phyloP scores from a whole-genome alignment of 306 rosid species.

The Corylus americana region DNA sequence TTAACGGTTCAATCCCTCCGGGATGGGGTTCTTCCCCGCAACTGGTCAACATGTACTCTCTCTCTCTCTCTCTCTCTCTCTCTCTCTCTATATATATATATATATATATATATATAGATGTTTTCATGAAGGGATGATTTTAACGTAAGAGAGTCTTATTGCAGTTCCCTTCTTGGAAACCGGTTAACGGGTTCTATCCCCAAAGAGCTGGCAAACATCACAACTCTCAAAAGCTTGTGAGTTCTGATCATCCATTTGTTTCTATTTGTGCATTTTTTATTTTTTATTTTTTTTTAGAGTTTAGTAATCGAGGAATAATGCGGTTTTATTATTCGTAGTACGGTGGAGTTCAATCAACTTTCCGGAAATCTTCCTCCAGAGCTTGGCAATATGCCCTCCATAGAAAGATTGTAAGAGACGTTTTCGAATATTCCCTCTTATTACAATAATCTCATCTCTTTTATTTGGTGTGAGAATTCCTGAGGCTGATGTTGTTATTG shows the following conservation, averaged over 20 bases:
- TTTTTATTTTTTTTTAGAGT: not conserved
- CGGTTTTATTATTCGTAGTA: constrained; percentile 40
- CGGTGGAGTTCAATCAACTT: constrained; percentile 55
- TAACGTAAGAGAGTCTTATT: not conserved
- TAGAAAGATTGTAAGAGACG: constrained; percentile 63
- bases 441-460: not conserved
- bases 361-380: constrained; percentile 63
- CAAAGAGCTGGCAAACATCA: constrained; percentile 58
- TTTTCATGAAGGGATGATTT: not conserved
- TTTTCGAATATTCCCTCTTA: not conserved
- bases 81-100: no score
- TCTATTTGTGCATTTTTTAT: not conserved
- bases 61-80: no score
- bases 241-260: constrained; percentile 22
- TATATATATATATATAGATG: no score
- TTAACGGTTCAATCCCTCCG: constrained; percentile 39
- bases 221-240: constrained; percentile 64
- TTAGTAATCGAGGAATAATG: not conserved
- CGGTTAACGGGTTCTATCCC: constrained; percentile 72
- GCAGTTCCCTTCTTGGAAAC: constrained; percentile 64
- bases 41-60: no score
- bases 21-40: no score
- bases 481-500: not conserved
- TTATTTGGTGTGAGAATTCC: not conserved
- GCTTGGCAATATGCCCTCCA: constrained; percentile 53